These are phyloP conservation scores for Lasiodiplodia sp. DNA, from an alignment of 2,329 filamentous ascomycete species.

Conservation along the genomic window DNA sequence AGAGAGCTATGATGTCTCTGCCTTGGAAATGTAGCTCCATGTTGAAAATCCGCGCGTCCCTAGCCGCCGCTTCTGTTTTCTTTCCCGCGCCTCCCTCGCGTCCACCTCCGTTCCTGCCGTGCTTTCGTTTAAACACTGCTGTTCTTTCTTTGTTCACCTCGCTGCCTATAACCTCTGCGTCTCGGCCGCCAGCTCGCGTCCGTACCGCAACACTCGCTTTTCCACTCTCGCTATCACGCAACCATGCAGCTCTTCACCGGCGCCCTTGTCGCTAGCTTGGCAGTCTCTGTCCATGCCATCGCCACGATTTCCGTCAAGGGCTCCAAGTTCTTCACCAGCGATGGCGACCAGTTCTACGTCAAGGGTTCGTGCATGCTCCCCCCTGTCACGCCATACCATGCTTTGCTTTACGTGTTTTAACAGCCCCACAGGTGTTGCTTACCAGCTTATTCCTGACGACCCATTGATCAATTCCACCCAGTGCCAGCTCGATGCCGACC, in stretches of 20 bases:
- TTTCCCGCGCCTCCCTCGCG: slow-evolving; percentile 10
- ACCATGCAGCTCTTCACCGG: slow-evolving; percentile 6
- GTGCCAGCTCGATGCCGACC: slow-evolving; percentile 74
- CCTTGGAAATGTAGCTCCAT: slow-evolving; percentile 19
- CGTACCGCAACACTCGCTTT: slow-evolving; percentile 9
- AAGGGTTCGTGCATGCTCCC: slow-evolving; percentile 65
- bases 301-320: slow-evolving; percentile 69
- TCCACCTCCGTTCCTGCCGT: neutral
- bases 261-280: slow-evolving; percentile 38
- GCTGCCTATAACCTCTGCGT: neutral
- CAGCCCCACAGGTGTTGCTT: slow-evolving; percentile 1
- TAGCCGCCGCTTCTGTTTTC: slow-evolving; percentile 9
- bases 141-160: slow-evolving; percentile 6
- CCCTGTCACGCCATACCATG: slow-evolving; percentile 9
- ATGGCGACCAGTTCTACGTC: slow-evolving; percentile 83
- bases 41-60: slow-evolving; percentile 17
- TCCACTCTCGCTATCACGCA: neutral
- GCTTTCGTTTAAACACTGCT: neutral
- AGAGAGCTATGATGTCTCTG: slow-evolving; percentile 4
- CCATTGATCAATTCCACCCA: slow-evolving; percentile 78
- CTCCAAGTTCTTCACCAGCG: slow-evolving; percentile 83
- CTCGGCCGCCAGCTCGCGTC: neutral
- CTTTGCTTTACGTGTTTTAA: neutral
- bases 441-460: slow-evolving; percentile 68
- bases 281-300: slow-evolving; percentile 53